phyloP scores from a whole-genome alignment of 805 yeast genomes.

The Lachancea waltii region DNA sequence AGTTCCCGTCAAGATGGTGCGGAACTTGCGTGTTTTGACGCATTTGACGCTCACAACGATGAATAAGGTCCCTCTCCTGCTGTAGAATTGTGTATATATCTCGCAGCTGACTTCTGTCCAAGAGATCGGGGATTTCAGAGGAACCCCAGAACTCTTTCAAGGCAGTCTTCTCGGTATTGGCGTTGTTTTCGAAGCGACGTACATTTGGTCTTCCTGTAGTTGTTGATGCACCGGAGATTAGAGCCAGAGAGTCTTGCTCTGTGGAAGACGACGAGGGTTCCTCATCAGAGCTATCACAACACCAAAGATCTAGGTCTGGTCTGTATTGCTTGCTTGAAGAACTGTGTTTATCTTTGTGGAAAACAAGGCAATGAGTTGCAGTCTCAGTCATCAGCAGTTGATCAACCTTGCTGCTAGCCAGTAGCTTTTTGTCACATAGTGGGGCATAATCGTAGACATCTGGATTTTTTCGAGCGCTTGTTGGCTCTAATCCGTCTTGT shows the following conservation, averaged over 20 bases:
- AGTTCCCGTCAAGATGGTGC: neutral
- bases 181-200: conserved; percentile 17
- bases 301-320: conserved; percentile 24
- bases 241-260: neutral
- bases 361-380: conserved; percentile 28
- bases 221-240: neutral
- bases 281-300: conserved; percentile 17
- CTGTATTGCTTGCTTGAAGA: conserved; percentile 12
- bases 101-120: conserved; percentile 19
- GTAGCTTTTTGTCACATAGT: conserved; percentile 17
- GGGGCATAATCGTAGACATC: conserved; percentile 21
- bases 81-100: conserved; percentile 18
- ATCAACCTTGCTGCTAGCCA: conserved; percentile 20
- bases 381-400: conserved; percentile 20
- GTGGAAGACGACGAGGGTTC: neutral
- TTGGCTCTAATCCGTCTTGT: neutral
- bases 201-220: conserved; percentile 15
- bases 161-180: conserved; percentile 16
- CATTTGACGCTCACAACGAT: conserved; percentile 4
- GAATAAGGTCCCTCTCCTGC: conserved; percentile 12
- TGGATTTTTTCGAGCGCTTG: neutral
- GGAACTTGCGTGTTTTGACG: conserved; percentile 1
- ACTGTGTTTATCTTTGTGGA: conserved; percentile 17
- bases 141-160: conserved; percentile 17
- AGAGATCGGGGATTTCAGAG: conserved; percentile 15